Conservation (phyloP, 352 stramenopile genomes). For the Pythium biforme region DNA sequence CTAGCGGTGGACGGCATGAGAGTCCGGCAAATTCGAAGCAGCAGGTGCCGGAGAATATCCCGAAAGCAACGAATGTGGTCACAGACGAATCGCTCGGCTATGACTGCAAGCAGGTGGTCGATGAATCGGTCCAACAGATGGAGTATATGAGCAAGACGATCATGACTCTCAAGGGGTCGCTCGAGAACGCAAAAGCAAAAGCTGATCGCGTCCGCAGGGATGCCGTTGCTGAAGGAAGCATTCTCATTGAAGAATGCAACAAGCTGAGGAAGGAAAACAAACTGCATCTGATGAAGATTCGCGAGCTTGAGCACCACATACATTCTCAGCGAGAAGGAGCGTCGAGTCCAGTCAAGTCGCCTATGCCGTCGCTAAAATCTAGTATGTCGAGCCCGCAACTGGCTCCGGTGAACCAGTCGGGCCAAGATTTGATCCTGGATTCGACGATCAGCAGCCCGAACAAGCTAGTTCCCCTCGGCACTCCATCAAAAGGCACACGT, state of each 20-base stretch:
- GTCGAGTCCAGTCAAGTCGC: conserved; percentile 12
- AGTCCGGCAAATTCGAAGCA: conserved; percentile 3
- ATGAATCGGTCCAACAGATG: conserved; percentile 77
- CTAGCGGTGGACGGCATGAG: not conserved
- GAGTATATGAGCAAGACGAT: conserved; percentile 82
- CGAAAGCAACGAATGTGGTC: not conserved
- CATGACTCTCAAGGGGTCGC: conserved; percentile 49
- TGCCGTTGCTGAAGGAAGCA: conserved; percentile 71
- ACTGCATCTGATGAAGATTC: conserved; percentile 53
- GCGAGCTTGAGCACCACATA: conserved; percentile 53
- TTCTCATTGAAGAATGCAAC: conserved; percentile 83
- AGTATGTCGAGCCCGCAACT: conserved; percentile 20
- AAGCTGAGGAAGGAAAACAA: conserved; percentile 78
- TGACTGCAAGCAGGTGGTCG: conserved; percentile 72
- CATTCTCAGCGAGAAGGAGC: conserved; percentile 13
- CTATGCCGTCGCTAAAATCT: not conserved
- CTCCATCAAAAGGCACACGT: conserved; percentile 7
- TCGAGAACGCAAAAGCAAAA: conserved; percentile 72
- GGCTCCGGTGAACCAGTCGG: conserved; percentile 8
- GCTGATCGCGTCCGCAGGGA: conserved; percentile 66
- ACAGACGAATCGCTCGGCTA: conserved; percentile 59
- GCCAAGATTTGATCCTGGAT: conserved; percentile 15
- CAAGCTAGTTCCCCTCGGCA: conserved; percentile 9
- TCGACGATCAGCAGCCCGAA: not conserved
- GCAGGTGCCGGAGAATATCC: conserved; percentile 10